Conservation (phyloP, 805 yeast genomes). For the Yamadazyma sp. region DNA sequence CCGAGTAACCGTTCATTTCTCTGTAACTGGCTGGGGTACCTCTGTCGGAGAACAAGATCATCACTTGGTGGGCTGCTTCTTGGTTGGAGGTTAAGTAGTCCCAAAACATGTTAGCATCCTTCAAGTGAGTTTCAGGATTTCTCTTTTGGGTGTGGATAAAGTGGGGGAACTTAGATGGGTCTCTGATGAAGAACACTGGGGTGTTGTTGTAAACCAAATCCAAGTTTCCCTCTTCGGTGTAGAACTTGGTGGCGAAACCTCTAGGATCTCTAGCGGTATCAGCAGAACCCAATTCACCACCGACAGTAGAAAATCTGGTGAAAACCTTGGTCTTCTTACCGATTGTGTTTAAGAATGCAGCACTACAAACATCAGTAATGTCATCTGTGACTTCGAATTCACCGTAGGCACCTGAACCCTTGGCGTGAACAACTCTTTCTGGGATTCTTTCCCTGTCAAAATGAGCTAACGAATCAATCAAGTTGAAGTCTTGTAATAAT, state of each 20-base stretch:
- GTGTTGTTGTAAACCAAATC: slow-evolving; percentile 86
- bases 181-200: slow-evolving; percentile 81
- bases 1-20: slow-evolving; percentile 81
- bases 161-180: slow-evolving; percentile 81
- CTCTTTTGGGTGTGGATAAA: slow-evolving; percentile 88
- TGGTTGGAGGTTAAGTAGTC: slow-evolving; percentile 72
- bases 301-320: slow-evolving; percentile 82
- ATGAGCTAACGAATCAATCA: slow-evolving; percentile 81
- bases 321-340: slow-evolving; percentile 78
- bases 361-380: slow-evolving; percentile 65
- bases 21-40: slow-evolving; percentile 77
- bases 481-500: slow-evolving; percentile 73
- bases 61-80: slow-evolving; percentile 73
- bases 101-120: slow-evolving; percentile 82
- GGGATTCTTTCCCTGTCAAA: slow-evolving; percentile 89
- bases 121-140: slow-evolving; percentile 74
- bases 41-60: slow-evolving; percentile 71
- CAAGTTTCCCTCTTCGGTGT: slow-evolving; percentile 80
- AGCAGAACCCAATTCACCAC: slow-evolving; percentile 79
- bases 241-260: slow-evolving; percentile 76
- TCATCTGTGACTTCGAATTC: slow-evolving; percentile 84
- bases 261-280: slow-evolving; percentile 86
- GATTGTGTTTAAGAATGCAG: slow-evolving; percentile 66
- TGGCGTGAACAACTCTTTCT: slow-evolving; percentile 89
- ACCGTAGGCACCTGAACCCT: slow-evolving; percentile 90